These are phyloP conservation scores for Stachybotrys chartarum DNA, from an alignment of 2,329 filamentous ascomycete species.

Conservation along the genomic window DNA sequence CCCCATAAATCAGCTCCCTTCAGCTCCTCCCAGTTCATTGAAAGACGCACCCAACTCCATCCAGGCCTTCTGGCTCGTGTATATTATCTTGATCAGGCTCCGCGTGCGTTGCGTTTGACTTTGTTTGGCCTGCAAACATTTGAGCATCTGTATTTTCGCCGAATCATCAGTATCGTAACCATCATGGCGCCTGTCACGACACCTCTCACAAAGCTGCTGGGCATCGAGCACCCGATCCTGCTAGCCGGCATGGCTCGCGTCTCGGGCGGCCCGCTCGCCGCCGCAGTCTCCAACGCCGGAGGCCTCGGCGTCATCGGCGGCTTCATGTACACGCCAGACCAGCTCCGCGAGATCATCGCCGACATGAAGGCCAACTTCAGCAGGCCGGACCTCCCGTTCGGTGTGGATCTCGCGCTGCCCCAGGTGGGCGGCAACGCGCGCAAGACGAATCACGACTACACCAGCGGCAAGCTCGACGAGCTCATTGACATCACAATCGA, in stretches of 20 bases:
- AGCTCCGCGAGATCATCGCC: conserved; percentile 73
- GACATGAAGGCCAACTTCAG: conserved; percentile 73
- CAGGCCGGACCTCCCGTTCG: conserved; percentile 69
- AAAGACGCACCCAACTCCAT: not conserved
- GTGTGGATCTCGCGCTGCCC: conserved; percentile 84
- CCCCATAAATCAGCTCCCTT: not conserved
- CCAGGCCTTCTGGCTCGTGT: not conserved
- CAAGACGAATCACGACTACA: conserved; percentile 95
- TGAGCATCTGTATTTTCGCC: not conserved
- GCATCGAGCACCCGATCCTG: conserved; percentile 81
- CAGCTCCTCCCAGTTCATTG: too few species aligned
- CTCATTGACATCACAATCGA: conserved; percentile 81
- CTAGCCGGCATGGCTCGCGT: conserved; percentile 92
- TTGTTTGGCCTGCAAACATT: not conserved
- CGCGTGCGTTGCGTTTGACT: not conserved
- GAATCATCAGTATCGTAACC: not conserved
- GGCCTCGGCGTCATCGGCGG: conserved; percentile 72
- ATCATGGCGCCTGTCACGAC: conserved; percentile 48
- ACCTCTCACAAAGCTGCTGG: conserved; percentile 69
- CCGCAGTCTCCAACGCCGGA: conserved; percentile 82
- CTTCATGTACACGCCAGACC: conserved; percentile 63
- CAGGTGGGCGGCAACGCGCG: conserved; percentile 79
- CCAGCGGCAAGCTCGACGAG: conserved; percentile 78
- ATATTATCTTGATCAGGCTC: not conserved
- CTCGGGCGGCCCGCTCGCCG: conserved; percentile 70